A percentile compares a stretch with the other conserved stretches of the same genome.
Conservation (phyloP, 495 filamentous ascomycete genomes). For the Melanomma pulvis-pyrius region DNA sequence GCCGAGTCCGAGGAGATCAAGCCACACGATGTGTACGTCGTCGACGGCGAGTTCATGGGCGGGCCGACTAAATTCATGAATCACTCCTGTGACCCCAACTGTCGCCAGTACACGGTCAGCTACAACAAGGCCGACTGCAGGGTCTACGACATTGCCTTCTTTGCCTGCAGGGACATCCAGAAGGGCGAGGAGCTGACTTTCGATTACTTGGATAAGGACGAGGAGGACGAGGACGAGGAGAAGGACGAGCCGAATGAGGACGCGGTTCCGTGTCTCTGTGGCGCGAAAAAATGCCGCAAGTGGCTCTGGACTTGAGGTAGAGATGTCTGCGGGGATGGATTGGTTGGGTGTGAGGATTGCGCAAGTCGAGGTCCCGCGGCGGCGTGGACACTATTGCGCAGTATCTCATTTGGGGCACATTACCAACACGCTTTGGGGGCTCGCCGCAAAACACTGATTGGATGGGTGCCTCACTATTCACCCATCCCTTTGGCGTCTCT, state of each 20-base stretch:
- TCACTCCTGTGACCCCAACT: conserved; percentile 71
- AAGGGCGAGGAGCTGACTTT: conserved; percentile 79
- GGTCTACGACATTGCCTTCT: conserved; percentile 86
- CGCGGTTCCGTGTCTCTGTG: conserved; percentile 34
- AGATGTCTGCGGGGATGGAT: too few relatives aligned
- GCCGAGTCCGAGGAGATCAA: conserved; percentile 47
- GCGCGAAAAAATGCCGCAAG: conserved; percentile 36
- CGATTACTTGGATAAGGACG: conserved; percentile 67
- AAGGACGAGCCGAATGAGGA: conserved; percentile 40
- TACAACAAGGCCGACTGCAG: conserved; percentile 72
- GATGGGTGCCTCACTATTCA: too few relatives aligned
- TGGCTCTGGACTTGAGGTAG: conserved; percentile 37
- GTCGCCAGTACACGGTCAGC: conserved; percentile 80
- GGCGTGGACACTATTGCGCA: too few relatives aligned
- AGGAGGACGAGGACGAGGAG: conserved; percentile 54
- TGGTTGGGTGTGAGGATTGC: too few relatives aligned
- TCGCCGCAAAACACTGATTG: too few relatives aligned
- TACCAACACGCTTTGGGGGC: too few relatives aligned
- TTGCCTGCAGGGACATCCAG: conserved; percentile 70
- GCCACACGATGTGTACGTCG: conserved; percentile 51
- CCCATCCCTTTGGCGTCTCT: too few relatives aligned
- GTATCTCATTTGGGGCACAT: too few relatives aligned
- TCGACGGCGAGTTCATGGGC: conserved; percentile 65
- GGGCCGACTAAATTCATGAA: conserved; percentile 65
- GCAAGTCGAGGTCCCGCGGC: too few relatives aligned